phyloP scores from a whole-genome alignment of 805 yeast species.

The Myxozyma neotropica region DNA sequence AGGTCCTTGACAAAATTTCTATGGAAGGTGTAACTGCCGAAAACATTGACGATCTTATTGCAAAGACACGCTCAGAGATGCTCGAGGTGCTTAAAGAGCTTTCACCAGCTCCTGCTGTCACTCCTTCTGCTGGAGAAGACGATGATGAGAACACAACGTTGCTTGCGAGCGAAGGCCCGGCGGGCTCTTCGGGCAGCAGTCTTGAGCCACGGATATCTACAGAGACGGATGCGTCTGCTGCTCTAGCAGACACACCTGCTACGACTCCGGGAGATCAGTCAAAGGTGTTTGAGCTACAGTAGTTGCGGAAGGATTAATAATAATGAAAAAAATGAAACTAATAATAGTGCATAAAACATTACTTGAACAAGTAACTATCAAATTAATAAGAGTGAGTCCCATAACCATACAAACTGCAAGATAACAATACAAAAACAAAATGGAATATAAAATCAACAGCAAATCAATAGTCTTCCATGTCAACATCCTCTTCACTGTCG shows the following conservation, averaged over 20 bases:
- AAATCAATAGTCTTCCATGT: constrained; percentile 3
- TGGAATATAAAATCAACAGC: background rate
- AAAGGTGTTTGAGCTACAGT: constrained; percentile 9
- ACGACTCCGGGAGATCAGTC: constrained; percentile 5
- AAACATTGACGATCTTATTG: constrained; percentile 65
- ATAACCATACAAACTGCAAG: background rate
- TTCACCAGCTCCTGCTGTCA: constrained; percentile 14
- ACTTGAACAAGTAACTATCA: background rate
- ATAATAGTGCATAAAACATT: too few relatives aligned
- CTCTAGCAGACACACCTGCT: background rate
- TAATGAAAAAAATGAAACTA: background rate
- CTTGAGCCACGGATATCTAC: constrained; percentile 8
- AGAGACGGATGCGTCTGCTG: constrained; percentile 8
- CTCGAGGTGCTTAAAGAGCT: constrained; percentile 31
- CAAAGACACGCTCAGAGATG: constrained; percentile 64
- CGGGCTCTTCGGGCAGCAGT: background rate
- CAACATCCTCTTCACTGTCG: constrained; percentile 20
- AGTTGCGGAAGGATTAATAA: background rate
- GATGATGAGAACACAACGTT: constrained; percentile 2
- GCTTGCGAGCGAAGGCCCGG: background rate
- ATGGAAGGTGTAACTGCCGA: constrained; percentile 72
- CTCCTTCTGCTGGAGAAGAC: background rate
- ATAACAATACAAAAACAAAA: background rate
- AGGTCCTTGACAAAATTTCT: constrained; percentile 75
- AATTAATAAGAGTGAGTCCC: background rate